phyloP scores from a whole-genome alignment of 441 rosid genomes.

The Metrosideros polymorpha region DNA sequence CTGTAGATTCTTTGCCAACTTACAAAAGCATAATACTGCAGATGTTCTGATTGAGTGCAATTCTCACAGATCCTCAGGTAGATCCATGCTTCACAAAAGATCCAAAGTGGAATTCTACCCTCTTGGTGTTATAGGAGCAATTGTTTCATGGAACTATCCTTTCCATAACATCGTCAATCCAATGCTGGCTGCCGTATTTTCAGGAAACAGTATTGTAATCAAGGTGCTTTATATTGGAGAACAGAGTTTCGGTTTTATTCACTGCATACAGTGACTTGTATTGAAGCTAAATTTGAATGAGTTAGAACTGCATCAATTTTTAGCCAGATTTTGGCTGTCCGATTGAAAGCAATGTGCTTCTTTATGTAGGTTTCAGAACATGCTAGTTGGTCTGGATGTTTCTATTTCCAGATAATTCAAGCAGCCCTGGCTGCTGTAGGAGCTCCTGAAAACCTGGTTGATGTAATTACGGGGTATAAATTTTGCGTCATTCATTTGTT shows the following conservation, averaged over 20 bases:
- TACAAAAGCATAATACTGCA: background rate
- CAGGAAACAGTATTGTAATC: conserved; percentile 88
- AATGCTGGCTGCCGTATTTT: conserved; percentile 93
- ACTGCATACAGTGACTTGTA: background rate
- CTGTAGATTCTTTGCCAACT: background rate
- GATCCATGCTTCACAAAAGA: conserved; percentile 92
- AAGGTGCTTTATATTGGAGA: conserved; percentile 41
- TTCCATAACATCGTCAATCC: conserved; percentile 97
- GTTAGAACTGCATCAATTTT: background rate
- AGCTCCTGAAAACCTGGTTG: conserved; percentile 96
- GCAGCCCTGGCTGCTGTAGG: conserved; percentile 95
- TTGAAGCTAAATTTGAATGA: background rate
- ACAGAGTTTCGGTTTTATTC: background rate
- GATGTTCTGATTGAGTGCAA: background rate
- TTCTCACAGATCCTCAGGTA: conserved; percentile 70
- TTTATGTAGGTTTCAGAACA: conserved; percentile 76
- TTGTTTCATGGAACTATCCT: conserved; percentile 99
- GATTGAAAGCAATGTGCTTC: conserved; percentile 5
- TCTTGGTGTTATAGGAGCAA: conserved; percentile 95
- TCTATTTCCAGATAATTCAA: conserved; percentile 91
- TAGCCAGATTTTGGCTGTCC: background rate
- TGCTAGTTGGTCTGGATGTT: conserved; percentile 98
- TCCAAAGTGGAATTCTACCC: conserved; percentile 94
- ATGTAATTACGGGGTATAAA: conserved; percentile 83
- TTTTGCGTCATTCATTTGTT: background rate